phyloP scores from a whole-genome alignment of 176 grass and related monocot species.

The Elymus sibiricus region DNA sequence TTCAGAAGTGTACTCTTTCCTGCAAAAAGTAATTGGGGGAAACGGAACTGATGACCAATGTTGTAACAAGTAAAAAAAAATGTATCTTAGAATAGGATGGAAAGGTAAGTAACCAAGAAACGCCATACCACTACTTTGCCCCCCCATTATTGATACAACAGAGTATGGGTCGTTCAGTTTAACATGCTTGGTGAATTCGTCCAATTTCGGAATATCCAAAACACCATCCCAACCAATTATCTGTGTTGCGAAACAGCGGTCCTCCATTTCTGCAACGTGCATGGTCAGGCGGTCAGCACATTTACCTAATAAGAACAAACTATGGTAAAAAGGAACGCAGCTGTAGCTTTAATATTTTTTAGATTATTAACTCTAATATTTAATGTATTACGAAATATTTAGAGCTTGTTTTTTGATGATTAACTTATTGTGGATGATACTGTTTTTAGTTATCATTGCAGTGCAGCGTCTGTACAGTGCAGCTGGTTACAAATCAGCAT shows the following conservation, averaged over 20 bases:
- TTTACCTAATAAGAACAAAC: too few relatives aligned
- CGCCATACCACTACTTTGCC: constrained; percentile 78
- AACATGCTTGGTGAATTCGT: constrained; percentile 60
- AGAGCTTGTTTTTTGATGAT: too few relatives aligned
- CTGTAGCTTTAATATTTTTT: not conserved
- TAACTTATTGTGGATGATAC: too few relatives aligned
- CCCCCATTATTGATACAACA: constrained; percentile 93
- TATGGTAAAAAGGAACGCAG: not conserved
- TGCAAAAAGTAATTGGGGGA: constrained; percentile 20
- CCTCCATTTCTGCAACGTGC: constrained; percentile 52
- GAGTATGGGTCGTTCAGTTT: constrained; percentile 76
- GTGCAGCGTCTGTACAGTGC: too few relatives aligned
- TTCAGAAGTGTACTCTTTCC: constrained; percentile 98
- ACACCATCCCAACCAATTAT: constrained; percentile 78
- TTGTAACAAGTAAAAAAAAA: too few relatives aligned
- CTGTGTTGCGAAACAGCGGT: constrained; percentile 58
- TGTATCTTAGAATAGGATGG: not conserved
- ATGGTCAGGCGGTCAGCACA: not conserved
- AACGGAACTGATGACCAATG: not conserved
- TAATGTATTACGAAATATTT: too few relatives aligned
- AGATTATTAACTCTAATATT: not conserved
- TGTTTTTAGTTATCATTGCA: too few relatives aligned
- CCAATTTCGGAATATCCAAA: constrained; percentile 61
- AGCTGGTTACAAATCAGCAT: too few relatives aligned
- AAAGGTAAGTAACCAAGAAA: not conserved